phyloP scores from a whole-genome alignment of 495 filamentous ascomycete species.

The Friedmanniomyces simplex region DNA sequence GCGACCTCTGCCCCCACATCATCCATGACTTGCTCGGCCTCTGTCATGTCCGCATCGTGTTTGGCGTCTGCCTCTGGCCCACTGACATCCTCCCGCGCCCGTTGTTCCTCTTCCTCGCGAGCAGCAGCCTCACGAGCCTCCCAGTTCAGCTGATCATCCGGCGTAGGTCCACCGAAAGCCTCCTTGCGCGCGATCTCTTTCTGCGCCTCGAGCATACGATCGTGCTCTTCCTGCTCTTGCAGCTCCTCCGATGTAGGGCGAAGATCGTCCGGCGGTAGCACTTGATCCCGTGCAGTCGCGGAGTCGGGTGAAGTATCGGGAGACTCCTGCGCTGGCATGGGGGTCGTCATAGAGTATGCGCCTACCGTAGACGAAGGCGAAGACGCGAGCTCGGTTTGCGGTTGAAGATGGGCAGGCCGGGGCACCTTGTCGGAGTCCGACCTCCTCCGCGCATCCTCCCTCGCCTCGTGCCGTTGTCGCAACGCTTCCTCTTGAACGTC shows the following conservation, averaged over 20 bases:
- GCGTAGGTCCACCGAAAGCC: conserved; percentile 27
- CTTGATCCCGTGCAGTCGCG: conserved; percentile 36
- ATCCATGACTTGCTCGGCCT: conserved; percentile 14
- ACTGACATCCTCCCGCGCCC: conserved; percentile 21
- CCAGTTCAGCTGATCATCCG: conserved; percentile 34
- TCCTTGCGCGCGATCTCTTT: conserved; percentile 30
- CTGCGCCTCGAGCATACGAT: conserved; percentile 28
- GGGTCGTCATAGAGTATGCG: conserved; percentile 33
- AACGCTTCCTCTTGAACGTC: conserved; percentile 28
- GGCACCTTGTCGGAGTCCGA: conserved; percentile 7
- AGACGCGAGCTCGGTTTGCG: conserved; percentile 25
- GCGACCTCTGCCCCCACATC: background rate
- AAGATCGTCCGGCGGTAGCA: conserved; percentile 24
- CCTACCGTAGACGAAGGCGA: conserved; percentile 36
- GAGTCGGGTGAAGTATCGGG: conserved; percentile 46
- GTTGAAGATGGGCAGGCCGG: conserved; percentile 3
- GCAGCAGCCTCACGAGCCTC: conserved; percentile 23
- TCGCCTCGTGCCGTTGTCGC: conserved; percentile 22
- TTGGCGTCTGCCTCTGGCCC: conserved; percentile 8
- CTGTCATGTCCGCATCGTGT: background rate
- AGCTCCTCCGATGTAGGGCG: conserved; percentile 24
- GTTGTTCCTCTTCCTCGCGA: conserved; percentile 22
- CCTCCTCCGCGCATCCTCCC: conserved; percentile 21
- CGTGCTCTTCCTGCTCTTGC: conserved; percentile 33
- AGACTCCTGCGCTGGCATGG: conserved; percentile 34